Evolutionary conservation across 352 stramenopile species (phyloP).

Genomic region (Plasmopara muralis): DNA sequence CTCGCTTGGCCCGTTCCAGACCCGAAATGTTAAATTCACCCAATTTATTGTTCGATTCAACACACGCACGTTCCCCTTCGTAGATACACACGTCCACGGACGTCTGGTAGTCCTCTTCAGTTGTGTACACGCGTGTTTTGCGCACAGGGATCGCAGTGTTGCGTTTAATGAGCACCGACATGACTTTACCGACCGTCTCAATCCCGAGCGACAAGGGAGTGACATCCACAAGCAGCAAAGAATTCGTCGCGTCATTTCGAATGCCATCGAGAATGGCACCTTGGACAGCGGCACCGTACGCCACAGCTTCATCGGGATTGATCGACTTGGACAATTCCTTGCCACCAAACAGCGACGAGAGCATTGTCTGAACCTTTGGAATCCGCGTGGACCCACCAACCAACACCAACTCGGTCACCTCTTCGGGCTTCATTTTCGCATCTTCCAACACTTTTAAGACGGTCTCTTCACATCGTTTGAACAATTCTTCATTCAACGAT

Average conservation of each 20-base stretch:
- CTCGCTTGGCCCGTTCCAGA: conserved; percentile 79
- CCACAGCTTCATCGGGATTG: conserved; percentile 78
- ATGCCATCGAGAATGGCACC: conserved; percentile 58
- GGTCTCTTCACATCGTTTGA: conserved; percentile 81
- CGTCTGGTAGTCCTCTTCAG: conserved; percentile 78
- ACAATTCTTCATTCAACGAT: conserved; percentile 77
- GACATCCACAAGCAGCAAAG: conserved; percentile 87
- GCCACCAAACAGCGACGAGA: conserved; percentile 46
- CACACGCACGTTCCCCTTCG: conserved; percentile 82
- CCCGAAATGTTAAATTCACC: conserved; percentile 89
- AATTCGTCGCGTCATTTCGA: conserved; percentile 76
- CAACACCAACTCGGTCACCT: conserved; percentile 54
- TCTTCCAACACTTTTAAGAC: conserved; percentile 63
- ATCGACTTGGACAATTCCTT: conserved; percentile 66
- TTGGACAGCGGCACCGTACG: conserved; percentile 66
- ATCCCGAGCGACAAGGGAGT: conserved; percentile 84
- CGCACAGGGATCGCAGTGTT: conserved; percentile 85
- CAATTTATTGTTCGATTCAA: conserved; percentile 91
- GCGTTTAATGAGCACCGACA: conserved; percentile 85
- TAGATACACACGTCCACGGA: conserved; percentile 83
- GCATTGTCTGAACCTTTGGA: conserved; percentile 56
- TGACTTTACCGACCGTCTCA: conserved; percentile 85
- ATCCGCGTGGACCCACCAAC: conserved; percentile 57
- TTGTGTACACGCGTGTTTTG: conserved; percentile 71
- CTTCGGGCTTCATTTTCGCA: conserved; percentile 59